Evolutionary conservation across 2,329 filamentous ascomycete genomes (phyloP), one percentile per base, ranked within the genome.

Genomic region (Nemania abortiva): DNA sequence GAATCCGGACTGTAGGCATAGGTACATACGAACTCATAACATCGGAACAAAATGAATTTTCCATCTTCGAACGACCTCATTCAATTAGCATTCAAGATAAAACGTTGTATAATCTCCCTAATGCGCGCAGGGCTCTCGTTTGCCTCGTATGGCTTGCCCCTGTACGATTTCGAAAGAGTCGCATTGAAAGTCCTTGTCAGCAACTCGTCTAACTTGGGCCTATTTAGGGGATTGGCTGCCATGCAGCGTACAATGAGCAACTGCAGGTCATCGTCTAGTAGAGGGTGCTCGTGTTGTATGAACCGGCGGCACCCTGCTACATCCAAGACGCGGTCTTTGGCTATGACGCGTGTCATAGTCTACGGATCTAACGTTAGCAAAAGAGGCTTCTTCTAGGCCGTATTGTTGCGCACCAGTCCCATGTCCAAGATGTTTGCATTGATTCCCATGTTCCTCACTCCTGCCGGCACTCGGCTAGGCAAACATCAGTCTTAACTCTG

Each of bases 131-230:
- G 5, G 15, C 7, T 47, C 42, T 47, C 42, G 11, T 15, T 6
- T 18, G 2, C 6, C 11, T 47, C 42, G 42, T 47, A 47, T 6
- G 15, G 42, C 42, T 7, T 47, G 42, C n/a, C n/a, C 11, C 11
- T n/a, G n/a, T 47, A 47, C 42, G 11, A 11, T 20, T n/a, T 47
- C 15, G 42, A 47, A 11, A 47, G n/a, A n/a, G 13, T 11, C 15
- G 42, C 42, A n/a, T 47, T n/a, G 15, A 18, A n/a, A 47, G 42
- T 6, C 42, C 6, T n/a, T n/a, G 5, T 18, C 42, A 47, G 42
- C n/a, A 63, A 37, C 10, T 63, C 60, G 9, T 63, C 60, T 15
- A 63, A 20, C 27, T 39, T 63, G 6, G 60, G 60, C 27, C 60
- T 56, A 27, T 63, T 63, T 27, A 49, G 27, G 9, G 60, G 39